These are phyloP conservation scores for Wickerhamomyces silvicola DNA, from an alignment of 805 yeast genomes.

Conservation along the genomic window DNA sequence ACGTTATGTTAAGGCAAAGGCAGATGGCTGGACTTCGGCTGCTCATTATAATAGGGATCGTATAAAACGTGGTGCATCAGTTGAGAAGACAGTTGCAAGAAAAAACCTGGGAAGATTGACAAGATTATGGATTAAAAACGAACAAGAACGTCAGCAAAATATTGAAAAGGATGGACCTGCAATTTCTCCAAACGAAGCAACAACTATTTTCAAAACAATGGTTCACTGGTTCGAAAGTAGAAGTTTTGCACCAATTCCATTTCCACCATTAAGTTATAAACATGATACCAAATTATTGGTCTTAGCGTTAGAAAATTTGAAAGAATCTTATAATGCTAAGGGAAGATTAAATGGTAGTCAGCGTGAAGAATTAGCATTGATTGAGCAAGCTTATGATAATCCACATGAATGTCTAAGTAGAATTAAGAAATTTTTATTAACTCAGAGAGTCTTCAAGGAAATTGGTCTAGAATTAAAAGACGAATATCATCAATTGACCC, in stretches of 20 bases:
- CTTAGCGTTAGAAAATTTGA: conserved; percentile 81
- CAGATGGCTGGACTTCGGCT: conserved; percentile 93
- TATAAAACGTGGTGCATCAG: conserved; percentile 81
- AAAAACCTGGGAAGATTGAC: conserved; percentile 91
- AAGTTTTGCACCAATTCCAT: conserved; percentile 80
- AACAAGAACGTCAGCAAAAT: conserved; percentile 79
- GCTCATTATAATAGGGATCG: conserved; percentile 91
- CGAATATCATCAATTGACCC: conserved; percentile 73
- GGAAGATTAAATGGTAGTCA: conserved; percentile 79
- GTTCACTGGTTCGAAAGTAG: conserved; percentile 87
- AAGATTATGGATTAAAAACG: conserved; percentile 85
- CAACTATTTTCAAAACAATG: conserved; percentile 76
- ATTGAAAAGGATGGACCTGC: conserved; percentile 85
- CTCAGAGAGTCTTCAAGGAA: conserved; percentile 91
- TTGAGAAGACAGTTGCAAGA: conserved; percentile 89
- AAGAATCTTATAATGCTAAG: conserved; percentile 70
- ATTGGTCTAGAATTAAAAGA: conserved; percentile 87
- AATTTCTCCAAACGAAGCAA: conserved; percentile 82
- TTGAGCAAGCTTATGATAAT: conserved; percentile 94
- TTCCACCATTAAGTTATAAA: conserved; percentile 87
- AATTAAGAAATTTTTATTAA: conserved; percentile 71
- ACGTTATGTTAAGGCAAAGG: conserved; percentile 88
- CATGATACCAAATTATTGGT: conserved; percentile 89
- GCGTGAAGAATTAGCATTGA: conserved; percentile 86
- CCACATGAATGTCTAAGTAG: conserved; percentile 90